phyloP scores from a whole-genome alignment of 805 yeast genomes.

The Yueomyces sp. region DNA sequence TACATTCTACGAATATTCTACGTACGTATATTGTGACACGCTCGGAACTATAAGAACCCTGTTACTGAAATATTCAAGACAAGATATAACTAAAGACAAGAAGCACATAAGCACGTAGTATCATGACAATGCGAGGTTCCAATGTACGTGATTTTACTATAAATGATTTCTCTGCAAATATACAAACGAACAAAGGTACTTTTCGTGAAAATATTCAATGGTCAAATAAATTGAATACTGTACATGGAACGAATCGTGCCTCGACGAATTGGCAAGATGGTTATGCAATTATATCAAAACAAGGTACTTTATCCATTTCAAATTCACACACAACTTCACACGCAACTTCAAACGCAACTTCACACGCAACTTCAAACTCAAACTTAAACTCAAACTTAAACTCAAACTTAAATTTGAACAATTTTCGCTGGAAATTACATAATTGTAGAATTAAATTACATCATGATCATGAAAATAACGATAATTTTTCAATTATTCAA shows the following conservation, averaged over 20 bases:
- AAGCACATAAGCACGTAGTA: too few relatives aligned
- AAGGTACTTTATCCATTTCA: not conserved
- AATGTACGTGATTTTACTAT: not conserved
- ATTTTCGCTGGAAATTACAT: slow-evolving; percentile 8
- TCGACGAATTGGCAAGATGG: not conserved
- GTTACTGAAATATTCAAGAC: too few relatives aligned
- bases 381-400: too few relatives aligned
- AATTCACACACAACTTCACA: not conserved
- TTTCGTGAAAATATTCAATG: slow-evolving; percentile 1
- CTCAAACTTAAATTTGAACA: not conserved
- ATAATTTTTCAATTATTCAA: slow-evolving; percentile 4
- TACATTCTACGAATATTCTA: too few relatives aligned
- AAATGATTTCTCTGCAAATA: not conserved
- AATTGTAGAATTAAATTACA: slow-evolving; percentile 9
- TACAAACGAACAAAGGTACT: not conserved
- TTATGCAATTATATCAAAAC: not conserved
- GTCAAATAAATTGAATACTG: not conserved
- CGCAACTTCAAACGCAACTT: not conserved
- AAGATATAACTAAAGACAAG: too few relatives aligned
- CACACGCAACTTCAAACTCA: too few relatives aligned
- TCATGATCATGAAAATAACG: slow-evolving; percentile 2
- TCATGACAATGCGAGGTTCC: too few relatives aligned
- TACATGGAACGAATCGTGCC: not conserved
- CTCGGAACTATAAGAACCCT: too few relatives aligned
- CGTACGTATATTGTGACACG: too few relatives aligned